These are phyloP conservation scores for Penicillium parvum DNA, from an alignment of 495 filamentous ascomycete genomes.

Conservation along the genomic window DNA sequence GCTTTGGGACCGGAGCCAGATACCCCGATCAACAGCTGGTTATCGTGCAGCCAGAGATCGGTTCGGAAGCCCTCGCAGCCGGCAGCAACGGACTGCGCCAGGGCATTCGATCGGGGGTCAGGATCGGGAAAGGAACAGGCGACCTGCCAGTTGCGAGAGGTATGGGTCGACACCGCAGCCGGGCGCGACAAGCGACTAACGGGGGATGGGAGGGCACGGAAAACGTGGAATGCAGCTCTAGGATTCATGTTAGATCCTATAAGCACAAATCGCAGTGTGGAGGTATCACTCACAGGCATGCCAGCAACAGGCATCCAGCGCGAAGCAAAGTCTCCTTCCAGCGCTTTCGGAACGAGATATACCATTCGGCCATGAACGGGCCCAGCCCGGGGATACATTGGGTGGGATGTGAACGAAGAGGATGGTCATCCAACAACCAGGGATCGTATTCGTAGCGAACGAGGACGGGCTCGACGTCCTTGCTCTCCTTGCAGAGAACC, in stretches of 20 bases:
- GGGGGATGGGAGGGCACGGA: conserved; percentile 7
- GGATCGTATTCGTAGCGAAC: conserved; percentile 28
- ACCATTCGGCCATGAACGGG: conserved; percentile 14
- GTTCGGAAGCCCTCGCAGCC: conserved; percentile 20
- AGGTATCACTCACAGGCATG: conserved; percentile 28
- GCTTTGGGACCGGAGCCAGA: not conserved
- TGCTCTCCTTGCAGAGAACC: not conserved
- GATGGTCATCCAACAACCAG: conserved; percentile 39
- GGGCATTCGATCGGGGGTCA: conserved; percentile 16
- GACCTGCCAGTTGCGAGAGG: conserved; percentile 9
- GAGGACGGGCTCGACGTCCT: conserved; percentile 8
- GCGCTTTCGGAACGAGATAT: conserved; percentile 3
- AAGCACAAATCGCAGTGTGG: not conserved
- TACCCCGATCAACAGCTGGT: conserved; percentile 50
- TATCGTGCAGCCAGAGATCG: conserved; percentile 64
- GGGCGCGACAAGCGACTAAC: conserved; percentile 1
- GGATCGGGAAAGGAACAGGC: conserved; percentile 19
- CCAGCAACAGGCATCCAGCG: conserved; percentile 25
- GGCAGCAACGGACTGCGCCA: conserved; percentile 14
- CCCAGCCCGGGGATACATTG: conserved; percentile 31
- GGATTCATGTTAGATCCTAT: not conserved
- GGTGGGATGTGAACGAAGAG: conserved; percentile 36
- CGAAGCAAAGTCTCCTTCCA: conserved; percentile 25
- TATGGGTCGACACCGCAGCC: not conserved
- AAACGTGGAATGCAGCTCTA: conserved; percentile 18